Base-by-base conservation (phyloP, 768 basidiomycete genomes). In the Auricularia sp. region DNA sequence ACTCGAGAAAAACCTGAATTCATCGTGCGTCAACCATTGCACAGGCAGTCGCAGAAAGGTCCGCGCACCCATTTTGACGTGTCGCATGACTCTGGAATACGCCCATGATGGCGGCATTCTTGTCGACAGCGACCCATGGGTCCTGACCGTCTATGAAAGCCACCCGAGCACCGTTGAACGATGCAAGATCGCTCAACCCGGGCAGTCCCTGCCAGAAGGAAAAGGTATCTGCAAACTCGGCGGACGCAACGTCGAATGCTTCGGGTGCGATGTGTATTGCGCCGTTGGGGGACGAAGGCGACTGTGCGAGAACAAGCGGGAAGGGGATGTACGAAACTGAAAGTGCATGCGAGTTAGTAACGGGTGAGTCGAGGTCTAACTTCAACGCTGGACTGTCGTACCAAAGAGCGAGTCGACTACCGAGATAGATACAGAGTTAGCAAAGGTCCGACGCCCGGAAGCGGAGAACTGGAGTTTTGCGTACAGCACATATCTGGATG, bases 141-240 rank as follows among this genome's bases (percentile, higher is more conserved):
- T 79, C 77, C 64, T 73, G 68, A 42, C 79, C 81, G 64, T 87
- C 79, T 68, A 86, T 85, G 1, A 72, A 67, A 34, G 83, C 69
- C 2, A 87, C 84, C 72, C 77, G 79, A 4, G 84, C 84, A 2
- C 85, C 84, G 51, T 74, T 72, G 6, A 77, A 71, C 75, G 77
- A 59, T 33, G 23, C 14, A 10, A 59, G 29, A 23, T 59, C 56
- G 51, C 64, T 42, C 39, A 66, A 42, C 44, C 63, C 62, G 10
- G 11, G 29, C 39, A 14, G 14, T 18, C n/a, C 21, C 39, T 44
- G 64, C 81, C 77, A 83, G 74, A 62, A 73, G 69, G 62, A 81
- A 81, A 21, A 73, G 71, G 78, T 79, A 81, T 21, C 77, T 74
- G 42, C 68, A 66, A 16, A 75, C 67, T 23, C 75, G 73, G 16